Evolutionary conservation across 2,329 filamentous ascomycete species (phyloP).

Genomic region (Cladosporium velox): DNA sequence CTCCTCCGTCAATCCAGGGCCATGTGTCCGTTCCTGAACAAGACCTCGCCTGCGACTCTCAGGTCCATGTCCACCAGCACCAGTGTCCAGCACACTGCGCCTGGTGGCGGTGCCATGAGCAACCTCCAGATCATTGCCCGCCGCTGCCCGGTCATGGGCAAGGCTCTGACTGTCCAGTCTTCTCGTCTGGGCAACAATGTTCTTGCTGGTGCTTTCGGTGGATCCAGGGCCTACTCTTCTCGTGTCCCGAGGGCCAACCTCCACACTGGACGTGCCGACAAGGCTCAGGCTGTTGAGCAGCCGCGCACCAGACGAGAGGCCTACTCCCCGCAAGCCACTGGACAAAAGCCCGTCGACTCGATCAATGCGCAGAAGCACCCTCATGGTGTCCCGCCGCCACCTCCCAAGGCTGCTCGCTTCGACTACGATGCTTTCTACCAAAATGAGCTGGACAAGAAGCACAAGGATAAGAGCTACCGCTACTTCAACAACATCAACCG

Average conservation of each 20-base stretch:
- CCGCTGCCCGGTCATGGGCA: slow-evolving; percentile 98
- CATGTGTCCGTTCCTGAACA: slow-evolving; percentile 96
- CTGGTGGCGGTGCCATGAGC: slow-evolving; percentile 90
- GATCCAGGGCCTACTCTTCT: slow-evolving; percentile 65
- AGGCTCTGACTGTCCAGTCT: slow-evolving; percentile 85
- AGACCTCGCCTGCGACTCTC: slow-evolving; percentile 86
- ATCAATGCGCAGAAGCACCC: slow-evolving; percentile 31
- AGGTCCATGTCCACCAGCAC: slow-evolving; percentile 80
- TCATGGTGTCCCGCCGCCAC: slow-evolving; percentile 49
- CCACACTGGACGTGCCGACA: slow-evolving; percentile 41
- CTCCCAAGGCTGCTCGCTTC: slow-evolving; percentile 63
- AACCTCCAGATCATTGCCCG: slow-evolving; percentile 93
- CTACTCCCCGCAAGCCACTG: slow-evolving; percentile 11
- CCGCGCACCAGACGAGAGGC: slow-evolving; percentile 24
- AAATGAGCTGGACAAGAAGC: slow-evolving; percentile 92
- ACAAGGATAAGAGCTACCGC: slow-evolving; percentile 98
- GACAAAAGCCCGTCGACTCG: slow-evolving; percentile 20
- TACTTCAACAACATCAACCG: slow-evolving; percentile 99
- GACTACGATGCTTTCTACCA: slow-evolving; percentile 91
- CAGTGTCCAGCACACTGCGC: slow-evolving; percentile 65
- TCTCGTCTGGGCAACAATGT: slow-evolving; percentile 50
- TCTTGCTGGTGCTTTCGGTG: slow-evolving; percentile 52
- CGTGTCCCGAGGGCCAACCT: slow-evolving; percentile 73
- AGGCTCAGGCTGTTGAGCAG: slow-evolving; percentile 55
- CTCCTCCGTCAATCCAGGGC: slow-evolving; percentile 92